phyloP scores from a whole-genome alignment of 2,329 filamentous ascomycete genomes.

The Dactylellina parvicollis region DNA sequence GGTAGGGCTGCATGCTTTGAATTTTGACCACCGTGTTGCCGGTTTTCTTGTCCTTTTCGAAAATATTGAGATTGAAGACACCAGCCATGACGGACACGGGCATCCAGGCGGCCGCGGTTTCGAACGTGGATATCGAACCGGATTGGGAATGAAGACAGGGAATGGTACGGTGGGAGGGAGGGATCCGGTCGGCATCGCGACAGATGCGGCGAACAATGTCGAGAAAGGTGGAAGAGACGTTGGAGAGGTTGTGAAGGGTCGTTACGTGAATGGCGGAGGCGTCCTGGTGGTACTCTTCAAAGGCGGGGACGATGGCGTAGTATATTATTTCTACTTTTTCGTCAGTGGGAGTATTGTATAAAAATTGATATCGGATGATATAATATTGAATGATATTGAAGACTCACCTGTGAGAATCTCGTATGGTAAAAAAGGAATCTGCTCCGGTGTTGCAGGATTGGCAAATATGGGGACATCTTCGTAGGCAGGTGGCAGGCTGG shows the following conservation, averaged over 20 bases:
- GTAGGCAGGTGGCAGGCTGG: constrained; percentile 24
- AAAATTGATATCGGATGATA: background rate
- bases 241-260: constrained; percentile 27
- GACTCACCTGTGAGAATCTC: constrained; percentile 34
- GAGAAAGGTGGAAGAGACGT: constrained; percentile 26
- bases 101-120: constrained; percentile 46
- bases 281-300: constrained; percentile 45
- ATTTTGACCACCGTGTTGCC: constrained; percentile 21
- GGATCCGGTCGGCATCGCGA: constrained; percentile 24
- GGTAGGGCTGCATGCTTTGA: constrained; percentile 25
- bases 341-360: background rate
- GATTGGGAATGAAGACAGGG: constrained; percentile 4
- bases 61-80: constrained; percentile 32
- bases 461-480: constrained; percentile 45
- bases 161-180: constrained; percentile 1
- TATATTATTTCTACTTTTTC: constrained; percentile 37
- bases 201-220: constrained; percentile 40
- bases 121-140: constrained; percentile 22
- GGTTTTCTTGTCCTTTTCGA: constrained; percentile 14
- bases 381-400: too few species aligned
- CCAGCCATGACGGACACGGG: constrained; percentile 39
- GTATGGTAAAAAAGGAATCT: constrained; percentile 33
- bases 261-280: constrained; percentile 38
- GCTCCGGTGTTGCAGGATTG: background rate
- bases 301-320: constrained; percentile 38